Evolutionary conservation across 805 yeast species (phyloP), one percentile per base, ranked within the genome.

Genomic region (Geotrichum ghanense): DNA sequence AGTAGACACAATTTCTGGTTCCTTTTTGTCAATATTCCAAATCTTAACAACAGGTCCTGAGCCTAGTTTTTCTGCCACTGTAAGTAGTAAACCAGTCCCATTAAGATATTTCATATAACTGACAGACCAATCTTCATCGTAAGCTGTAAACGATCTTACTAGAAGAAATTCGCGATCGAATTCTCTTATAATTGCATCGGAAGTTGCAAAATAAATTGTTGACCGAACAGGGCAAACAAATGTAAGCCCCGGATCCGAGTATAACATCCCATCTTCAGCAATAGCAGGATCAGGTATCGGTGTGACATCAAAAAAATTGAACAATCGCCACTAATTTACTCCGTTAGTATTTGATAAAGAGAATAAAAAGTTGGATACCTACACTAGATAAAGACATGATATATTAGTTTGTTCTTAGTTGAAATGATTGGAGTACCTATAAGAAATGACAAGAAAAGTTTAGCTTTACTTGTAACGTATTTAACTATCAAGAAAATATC

Each of bases 211-310:
- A 2, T 76, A 74, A n/a, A 88, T 61, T 45, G 71, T 71, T 9
- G 74, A 70, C 2, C 71, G 68, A 1, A 83, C 69, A 2, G 87
- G 68, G 37, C 81, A 71, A 3, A 83, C 73, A 1, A 87, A 78
- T 3, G 83, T 71, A 34, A 88, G 61, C 10, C 78, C 68, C 1
- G 89, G 79, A 57, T 88, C 95, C 50, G 96, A 85, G 62, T 82
- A 89, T 22, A 89, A 67, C 0, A 84, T 82, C 3, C 72, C 67
- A 3, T 69, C 70, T 0, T 81, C 69, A 4, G 81, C 80, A 48
- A 75, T 72, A 49, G 75, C 68, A 3, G 97, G 97, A 59, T 92
- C 98, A 50, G 79, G 67, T 17, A 92, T 82, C 3, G 96, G 96
- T 0, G 79, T 72, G 31, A 76, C 72, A 45, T 87, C 95, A 61